Evolutionary conservation across 108 stramenopile species (phyloP), one percentile per base, ranked within the genome.

Genomic region (Seminavis robusta): DNA sequence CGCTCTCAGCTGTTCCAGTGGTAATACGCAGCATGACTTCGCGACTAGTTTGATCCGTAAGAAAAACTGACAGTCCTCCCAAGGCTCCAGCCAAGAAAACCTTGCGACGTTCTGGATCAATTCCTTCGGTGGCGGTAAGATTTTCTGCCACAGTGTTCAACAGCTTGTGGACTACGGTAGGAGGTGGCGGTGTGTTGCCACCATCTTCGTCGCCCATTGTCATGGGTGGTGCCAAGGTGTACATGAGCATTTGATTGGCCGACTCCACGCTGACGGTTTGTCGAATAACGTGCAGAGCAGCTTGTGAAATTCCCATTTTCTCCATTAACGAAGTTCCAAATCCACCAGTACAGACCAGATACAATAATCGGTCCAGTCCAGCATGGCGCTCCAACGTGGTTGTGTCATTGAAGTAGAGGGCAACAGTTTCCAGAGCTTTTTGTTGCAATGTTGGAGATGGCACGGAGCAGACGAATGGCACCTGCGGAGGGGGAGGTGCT

Each of bases 171-270:
- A 90, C 80, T 0, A 73, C 80, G 6, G 84, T 77, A 27, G 47
- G 26, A 0, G 73, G 74, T 20, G 70, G 73, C n/a, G 71, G 71
- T 43, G 76, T 72, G 7, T 67, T 56, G 49, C 44, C 55, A 33
- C 57, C 55, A 17, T 36, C 25, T 39, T 56, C 61, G 0, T 40
- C 63, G 28, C 54, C 52, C 29, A 46, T 6, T 21, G 43, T 34
- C 4, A 79, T 81, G 10, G 83, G 86, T 32, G 87, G 87, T 31
- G 87, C 87, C 61, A 89, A 58, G 16, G 84, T 80, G 61, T 82
- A 76, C 16, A 83, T 44, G 1, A 89, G 65, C 48, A 85, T 71
- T 34, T 82, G 73, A 47, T 75, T 63, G 5, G 81, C 71, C 7
- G 57, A 62, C 51, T 74, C 70, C 3, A 62, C 31, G 42, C 65